A percentile compares a stretch with the other conserved stretches of the same genome.
Evolutionary conservation across 2,329 filamentous ascomycete species (phyloP).

Genomic region (Parasarocladium wereldwijsianum): DNA sequence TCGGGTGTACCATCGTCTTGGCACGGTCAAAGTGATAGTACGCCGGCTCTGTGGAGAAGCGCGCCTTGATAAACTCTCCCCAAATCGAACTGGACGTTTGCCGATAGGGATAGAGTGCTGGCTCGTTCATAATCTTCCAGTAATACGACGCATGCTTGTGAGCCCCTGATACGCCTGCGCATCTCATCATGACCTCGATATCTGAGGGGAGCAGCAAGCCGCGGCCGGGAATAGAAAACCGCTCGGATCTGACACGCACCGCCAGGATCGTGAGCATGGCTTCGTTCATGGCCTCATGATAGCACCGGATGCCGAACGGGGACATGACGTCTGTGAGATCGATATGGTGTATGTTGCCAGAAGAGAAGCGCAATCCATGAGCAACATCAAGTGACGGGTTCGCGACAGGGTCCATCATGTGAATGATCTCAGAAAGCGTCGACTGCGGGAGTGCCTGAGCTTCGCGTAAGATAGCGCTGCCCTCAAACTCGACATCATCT

Average conservation of each 20-base stretch:
- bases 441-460: constrained; percentile 30
- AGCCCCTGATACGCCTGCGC: constrained; percentile 30
- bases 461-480: constrained; percentile 14
- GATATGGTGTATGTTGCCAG: constrained; percentile 24
- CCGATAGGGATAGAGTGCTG: constrained; percentile 19
- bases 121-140: no score
- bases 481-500: constrained; percentile 8
- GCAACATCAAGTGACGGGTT: constrained; percentile 33
- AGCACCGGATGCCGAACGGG: constrained; percentile 26
- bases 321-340: constrained; percentile 23
- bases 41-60: constrained; percentile 28
- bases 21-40: constrained; percentile 31
- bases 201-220: constrained; percentile 17
- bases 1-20: constrained; percentile 23
- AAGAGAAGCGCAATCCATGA: constrained; percentile 21
- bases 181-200: constrained; percentile 29
- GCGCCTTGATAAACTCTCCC: constrained; percentile 30
- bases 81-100: constrained; percentile 18
- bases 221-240: constrained; percentile 2
- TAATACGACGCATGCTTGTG: constrained; percentile 9
- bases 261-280: constrained; percentile 19
- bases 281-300: constrained; percentile 22
- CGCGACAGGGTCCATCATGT: constrained; percentile 41
- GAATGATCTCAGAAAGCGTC: constrained; percentile 49
- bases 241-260: constrained; percentile 18